Base-by-base conservation (phyloP, 2,329 filamentous ascomycete species). In the Chaetothyriales sp. region DNA sequence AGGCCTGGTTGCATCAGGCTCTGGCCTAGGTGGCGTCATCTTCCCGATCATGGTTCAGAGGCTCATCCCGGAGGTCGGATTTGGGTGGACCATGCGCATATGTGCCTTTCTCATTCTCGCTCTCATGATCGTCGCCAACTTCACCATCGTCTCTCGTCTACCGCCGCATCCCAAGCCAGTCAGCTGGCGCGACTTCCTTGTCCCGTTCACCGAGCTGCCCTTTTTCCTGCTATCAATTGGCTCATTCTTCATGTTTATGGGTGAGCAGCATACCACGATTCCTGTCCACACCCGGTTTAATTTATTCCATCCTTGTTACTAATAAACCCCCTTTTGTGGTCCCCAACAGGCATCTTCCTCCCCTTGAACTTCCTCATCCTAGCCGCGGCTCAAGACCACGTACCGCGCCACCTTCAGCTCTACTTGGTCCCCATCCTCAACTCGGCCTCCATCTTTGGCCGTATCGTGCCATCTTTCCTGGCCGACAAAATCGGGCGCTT, bases 51-150 rank as follows among this genome's bases (percentile, higher is more conserved):
- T 82, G 73, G 71, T 80, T 7, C 64, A 71, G 1, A 70, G 71
- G 28, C 62, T 82, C 15, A 74, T 81, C 42, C 68, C 68, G 0
- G 25, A 68, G 47, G 66, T 79, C 51, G 75, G 77, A 28, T 76
- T 78, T 59, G 62, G 67, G 28, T 81, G 77, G 79, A 66, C 74
- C 0, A 77, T 81, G 68, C 70, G 77, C 10, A 72, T 72, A 47
- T 69, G 67, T 19, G 67, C 78, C n/a, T 78, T 84, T 51, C 65
- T 83, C 49, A 79, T 85, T 55, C 72, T 85, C 53, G 73, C 70
- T 49, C 65, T 78, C 53, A 69, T 77, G 53, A 62, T 72, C 25
- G 66, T 83, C 52, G 73, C 76, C 22, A 68, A 69, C 25, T 59
- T 76, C 0, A 76, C 76, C 0, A 64, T 81, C 46, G 72, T 66